Evolutionary conservation across 2,329 filamentous ascomycete genomes (phyloP), one percentile per base, ranked within the genome.

Genomic region (Fusarium kyushuense): DNA sequence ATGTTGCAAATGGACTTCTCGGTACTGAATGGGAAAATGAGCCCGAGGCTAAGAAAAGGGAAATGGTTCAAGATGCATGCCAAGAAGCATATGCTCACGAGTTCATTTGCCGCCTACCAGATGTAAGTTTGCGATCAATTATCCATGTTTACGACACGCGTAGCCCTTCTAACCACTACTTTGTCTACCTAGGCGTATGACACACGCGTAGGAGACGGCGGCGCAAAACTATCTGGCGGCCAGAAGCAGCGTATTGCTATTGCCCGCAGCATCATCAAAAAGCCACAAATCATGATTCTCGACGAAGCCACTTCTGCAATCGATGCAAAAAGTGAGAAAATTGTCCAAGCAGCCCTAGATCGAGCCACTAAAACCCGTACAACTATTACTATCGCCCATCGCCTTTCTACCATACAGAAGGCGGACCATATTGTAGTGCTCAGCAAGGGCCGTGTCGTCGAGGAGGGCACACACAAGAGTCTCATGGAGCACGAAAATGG

Each of bases 391-490:
- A 90, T 92, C 57, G 89, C 90, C 1, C 87, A 90, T 76, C 79
- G 87, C 1, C 78, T 90, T 3, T 84, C 84, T 0, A 89, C 87
- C 0, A 84, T 89, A 56, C 84, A 83, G 64, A 82, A 86, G 52
- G 89, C 90, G 0, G 86, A 92, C 65, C 84, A 87, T 54, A 92
- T 92, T 48, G 79, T 91, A 5, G 89, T 92, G 4, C 80, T 92
- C 70, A 80, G 86, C 10, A 81, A 86, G 47, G 89, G 90, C 0
- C 76, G 79, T 41, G 82, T 89, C 3, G 80, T 89, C 5, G 89
- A 92, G 75, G 78, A 88, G 70, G 85, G 86, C 1, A 87, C 82
- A 0, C 89, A 92, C 59, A 79, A 85, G 4, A 82, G 86, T 32
- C 81, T 92, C 1, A 78, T 91, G 40, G 76, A 77, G 45, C 76